Percentiles rank a stretch among this genome's conserved stretches.
These are phyloP conservation scores for Nakazawaea molendinolei DNA, from an alignment of 805 yeast genomes.

Conservation along the genomic window DNA sequence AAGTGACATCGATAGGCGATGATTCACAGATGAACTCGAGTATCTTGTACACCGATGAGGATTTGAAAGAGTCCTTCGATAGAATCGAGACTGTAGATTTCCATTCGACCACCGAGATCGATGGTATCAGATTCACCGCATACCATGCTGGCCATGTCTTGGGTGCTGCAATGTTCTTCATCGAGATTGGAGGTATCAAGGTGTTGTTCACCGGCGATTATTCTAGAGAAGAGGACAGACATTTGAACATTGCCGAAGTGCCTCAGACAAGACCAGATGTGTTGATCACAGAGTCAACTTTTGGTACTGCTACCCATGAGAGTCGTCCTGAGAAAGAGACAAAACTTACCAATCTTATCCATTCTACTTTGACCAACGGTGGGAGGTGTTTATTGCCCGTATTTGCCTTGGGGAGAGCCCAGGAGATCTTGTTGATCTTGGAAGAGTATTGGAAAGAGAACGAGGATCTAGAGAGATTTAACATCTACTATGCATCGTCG, in stretches of 20 bases:
- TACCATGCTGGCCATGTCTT: constrained; percentile 99
- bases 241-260: constrained; percentile 89
- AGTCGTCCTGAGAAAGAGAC: constrained; percentile 82
- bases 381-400: constrained; percentile 92
- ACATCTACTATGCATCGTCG: constrained; percentile 85
- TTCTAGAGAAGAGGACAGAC: constrained; percentile 93
- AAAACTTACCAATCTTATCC: constrained; percentile 74
- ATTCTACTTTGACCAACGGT: constrained; percentile 76
- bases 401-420: constrained; percentile 95
- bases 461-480: constrained; percentile 73
- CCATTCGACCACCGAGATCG: constrained; percentile 91
- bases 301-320: constrained; percentile 96
- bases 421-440: constrained; percentile 79
- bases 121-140: constrained; percentile 93
- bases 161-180: constrained; percentile 97
- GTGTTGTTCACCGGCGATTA: constrained; percentile 93
- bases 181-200: constrained; percentile 90
- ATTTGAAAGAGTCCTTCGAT: constrained; percentile 80
- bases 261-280: constrained; percentile 86
- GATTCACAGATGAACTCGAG: constrained; percentile 38
- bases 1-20: constrained; percentile 65
- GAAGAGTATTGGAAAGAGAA: constrained; percentile 94
- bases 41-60: constrained; percentile 82
- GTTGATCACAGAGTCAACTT: constrained; percentile 89
- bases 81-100: constrained; percentile 90